Evolutionary conservation across 345 rosid species (phyloP).

Genomic region (Linum usitatissimum): DNA sequence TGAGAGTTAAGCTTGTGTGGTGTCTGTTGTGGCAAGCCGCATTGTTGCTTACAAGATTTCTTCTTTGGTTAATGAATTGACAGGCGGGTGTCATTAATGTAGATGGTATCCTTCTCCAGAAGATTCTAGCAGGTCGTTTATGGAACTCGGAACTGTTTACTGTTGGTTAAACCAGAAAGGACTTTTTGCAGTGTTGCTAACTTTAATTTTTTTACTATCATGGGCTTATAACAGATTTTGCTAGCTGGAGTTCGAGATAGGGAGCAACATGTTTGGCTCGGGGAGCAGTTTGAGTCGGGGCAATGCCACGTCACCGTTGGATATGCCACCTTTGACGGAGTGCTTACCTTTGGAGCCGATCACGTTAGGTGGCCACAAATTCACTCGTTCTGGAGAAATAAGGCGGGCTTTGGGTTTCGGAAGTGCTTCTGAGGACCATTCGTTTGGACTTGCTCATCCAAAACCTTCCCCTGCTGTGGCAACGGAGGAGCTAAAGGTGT

Average conservation of each 20-base stretch:
- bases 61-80: background rate
- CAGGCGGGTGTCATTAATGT: background rate
- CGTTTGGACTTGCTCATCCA: constrained; percentile 45
- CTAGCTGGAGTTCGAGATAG: constrained; percentile 8
- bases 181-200: background rate
- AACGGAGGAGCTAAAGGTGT: constrained; percentile 68
- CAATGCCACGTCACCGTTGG: constrained; percentile 36
- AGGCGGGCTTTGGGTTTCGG: constrained; percentile 63
- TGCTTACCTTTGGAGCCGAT: constrained; percentile 71
- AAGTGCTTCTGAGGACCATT: constrained; percentile 50
- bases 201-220: background rate
- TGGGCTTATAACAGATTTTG: background rate
- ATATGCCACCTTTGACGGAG: constrained; percentile 51
- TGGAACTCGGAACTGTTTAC: too few species aligned
- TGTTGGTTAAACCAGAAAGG: background rate
- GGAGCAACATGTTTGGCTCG: constrained; percentile 42
- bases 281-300: constrained; percentile 50
- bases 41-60: background rate
- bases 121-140: background rate
- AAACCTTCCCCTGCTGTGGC: constrained; percentile 58
- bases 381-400: constrained; percentile 63
- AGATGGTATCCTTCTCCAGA: background rate
- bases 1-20: background rate
- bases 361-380: constrained; percentile 52
- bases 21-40: background rate